Evolutionary conservation across 176 grass and related monocot genomes (phyloP).

Genomic region (Rhipidocladum racemiflorum): DNA sequence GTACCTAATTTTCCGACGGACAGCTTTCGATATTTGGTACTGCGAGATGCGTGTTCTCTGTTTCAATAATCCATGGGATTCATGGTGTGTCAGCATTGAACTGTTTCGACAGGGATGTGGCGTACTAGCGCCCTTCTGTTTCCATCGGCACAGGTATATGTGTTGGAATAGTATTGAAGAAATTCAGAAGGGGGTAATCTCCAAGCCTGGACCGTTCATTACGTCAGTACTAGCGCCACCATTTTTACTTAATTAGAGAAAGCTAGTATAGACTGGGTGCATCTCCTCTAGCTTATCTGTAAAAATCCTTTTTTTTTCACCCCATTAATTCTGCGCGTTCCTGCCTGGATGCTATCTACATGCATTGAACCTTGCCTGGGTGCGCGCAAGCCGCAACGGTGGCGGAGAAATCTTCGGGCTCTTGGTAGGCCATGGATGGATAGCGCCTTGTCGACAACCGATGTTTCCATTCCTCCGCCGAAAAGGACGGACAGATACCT

Average conservation of each 20-base stretch:
- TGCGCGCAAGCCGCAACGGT: constrained; percentile 13
- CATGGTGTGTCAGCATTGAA: neutral
- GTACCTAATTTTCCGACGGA: too few relatives aligned
- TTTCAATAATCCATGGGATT: neutral
- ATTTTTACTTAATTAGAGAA: neutral
- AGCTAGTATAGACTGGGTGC: neutral
- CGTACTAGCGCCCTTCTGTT: neutral
- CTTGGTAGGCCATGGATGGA: constrained; percentile 21
- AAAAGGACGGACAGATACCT: constrained; percentile 10
- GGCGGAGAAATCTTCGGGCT: constrained; percentile 11
- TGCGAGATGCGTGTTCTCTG: neutral
- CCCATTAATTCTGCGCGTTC: constrained; percentile 17
- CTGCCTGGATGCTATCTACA: neutral
- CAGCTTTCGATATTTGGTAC: neutral
- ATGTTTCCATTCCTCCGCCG: neutral
- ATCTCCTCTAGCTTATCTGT: neutral
- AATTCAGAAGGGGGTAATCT: neutral
- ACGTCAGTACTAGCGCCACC: neutral
- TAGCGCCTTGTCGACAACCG: constrained; percentile 3
- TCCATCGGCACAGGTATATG: constrained; percentile 15
- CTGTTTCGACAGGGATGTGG: neutral
- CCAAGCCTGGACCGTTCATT: constrained; percentile 1
- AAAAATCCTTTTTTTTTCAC: neutral
- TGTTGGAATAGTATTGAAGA: neutral
- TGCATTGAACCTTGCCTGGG: constrained; percentile 18